Conservation (phyloP, 768 basidiomycete genomes). For the Cystobasidium onofrii region DNA sequence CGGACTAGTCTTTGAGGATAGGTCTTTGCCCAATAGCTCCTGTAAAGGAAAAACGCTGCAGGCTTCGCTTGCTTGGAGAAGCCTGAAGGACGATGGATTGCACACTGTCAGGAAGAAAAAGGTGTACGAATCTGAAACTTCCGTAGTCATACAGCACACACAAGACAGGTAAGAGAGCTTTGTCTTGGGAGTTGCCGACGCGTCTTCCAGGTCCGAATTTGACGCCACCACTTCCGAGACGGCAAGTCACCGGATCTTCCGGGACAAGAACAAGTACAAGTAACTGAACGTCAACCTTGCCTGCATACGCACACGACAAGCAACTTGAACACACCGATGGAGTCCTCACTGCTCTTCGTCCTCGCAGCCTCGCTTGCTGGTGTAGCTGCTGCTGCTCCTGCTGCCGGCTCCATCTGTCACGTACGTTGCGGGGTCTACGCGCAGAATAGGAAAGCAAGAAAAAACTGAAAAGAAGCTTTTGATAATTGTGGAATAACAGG, state of each 20-base stretch:
- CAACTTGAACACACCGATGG: not conserved
- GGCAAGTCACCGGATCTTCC: not conserved
- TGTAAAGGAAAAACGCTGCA: too few relatives aligned
- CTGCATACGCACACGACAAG: not conserved
- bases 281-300: too few relatives aligned
- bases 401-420: slow-evolving; percentile 2
- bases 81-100: too few relatives aligned
- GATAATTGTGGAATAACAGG: not conserved
- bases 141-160: too few relatives aligned
- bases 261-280: too few relatives aligned
- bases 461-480: not conserved
- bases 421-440: not conserved
- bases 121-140: too few relatives aligned
- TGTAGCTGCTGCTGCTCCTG: not conserved
- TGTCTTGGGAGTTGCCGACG: not conserved
- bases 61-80: too few relatives aligned
- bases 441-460: not conserved
- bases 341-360: not conserved
- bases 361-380: not conserved
- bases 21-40: too few relatives aligned
- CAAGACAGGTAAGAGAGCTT: too few relatives aligned
- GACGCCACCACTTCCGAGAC: not conserved
- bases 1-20: too few relatives aligned
- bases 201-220: not conserved
- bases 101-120: too few relatives aligned